Base-by-base conservation (phyloP, 2,329 filamentous ascomycete species). In the Scytalidium sp. region DNA sequence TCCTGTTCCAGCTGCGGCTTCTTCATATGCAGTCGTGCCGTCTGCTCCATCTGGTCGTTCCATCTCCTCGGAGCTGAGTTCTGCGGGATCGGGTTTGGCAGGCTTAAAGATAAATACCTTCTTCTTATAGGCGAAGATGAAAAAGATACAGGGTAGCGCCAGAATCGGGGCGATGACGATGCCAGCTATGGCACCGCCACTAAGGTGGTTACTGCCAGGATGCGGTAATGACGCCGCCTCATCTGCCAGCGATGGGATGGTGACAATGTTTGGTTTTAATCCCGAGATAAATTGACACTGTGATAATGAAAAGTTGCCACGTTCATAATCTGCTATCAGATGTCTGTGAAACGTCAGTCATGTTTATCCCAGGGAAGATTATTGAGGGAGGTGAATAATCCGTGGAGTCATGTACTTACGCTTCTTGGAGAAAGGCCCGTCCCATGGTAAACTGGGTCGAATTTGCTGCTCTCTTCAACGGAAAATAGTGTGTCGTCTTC, bases 351-450 rank as follows among this genome's bases (percentile, higher is more conserved):
- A 19, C 15, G 6, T 32, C 22, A 19, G 25, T 32, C 25, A 27
- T 13, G 25, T 27, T 27, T 27, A n/a, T 27, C 7, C 7, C 7
- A 27, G 25, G 25, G 7, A 27, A 7, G 25, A 27, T 27, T 7
- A 27, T 13, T 27, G 25, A n/a, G 17, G 17, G 7, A 45, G 4
- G 13, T 8, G 15, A 29, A 32, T 19, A 36, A 36, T 19, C 25
- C 13, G 8, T n/a, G 13, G 15, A 8, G 15, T 8, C n/a, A 41
- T 19, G 19, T 22, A 53, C 42, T n/a, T 46, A 57, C 41, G 67
- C 64, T 58, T 73, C 70, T 56, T 73, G 70, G 15, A 73, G 55
- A 50, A 73, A 72, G 8, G 62, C 56, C 45, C 70, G 60, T n/a
- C 70, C 70, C 36, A 73, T 61, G 7, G 63, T 68, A 43, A 62